phyloP scores from a whole-genome alignment of 2,329 filamentous ascomycete genomes.

The Phaeomoniella chlamydospora region DNA sequence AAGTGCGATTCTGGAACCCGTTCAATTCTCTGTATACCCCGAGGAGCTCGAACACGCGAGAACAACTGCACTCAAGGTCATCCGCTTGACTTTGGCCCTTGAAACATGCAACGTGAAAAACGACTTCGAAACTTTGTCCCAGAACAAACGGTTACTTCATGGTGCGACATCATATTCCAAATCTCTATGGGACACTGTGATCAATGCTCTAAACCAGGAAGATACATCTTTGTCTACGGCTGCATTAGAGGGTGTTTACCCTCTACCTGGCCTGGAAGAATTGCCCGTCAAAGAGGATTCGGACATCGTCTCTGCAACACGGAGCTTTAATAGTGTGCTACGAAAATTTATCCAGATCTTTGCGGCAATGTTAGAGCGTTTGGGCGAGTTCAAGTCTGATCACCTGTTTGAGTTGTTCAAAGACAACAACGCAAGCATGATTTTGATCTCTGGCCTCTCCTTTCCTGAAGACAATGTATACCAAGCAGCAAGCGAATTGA shows the following conservation, averaged over 20 bases:
- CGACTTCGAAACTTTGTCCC: slow-evolving; percentile 53
- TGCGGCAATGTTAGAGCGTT: slow-evolving; percentile 35
- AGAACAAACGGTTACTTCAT: slow-evolving; percentile 47
- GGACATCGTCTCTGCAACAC: slow-evolving; percentile 47
- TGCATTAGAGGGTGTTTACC: slow-evolving; percentile 55
- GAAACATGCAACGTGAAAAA: slow-evolving; percentile 45
- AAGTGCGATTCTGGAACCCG: slow-evolving; percentile 42
- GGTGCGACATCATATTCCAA: slow-evolving; percentile 51
- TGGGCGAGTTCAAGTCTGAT: slow-evolving; percentile 59
- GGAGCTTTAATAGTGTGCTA: slow-evolving; percentile 48
- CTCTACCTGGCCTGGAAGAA: slow-evolving; percentile 61
- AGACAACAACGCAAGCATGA: slow-evolving; percentile 52
- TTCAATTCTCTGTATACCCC: background rate
- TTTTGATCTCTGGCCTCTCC: slow-evolving; percentile 65
- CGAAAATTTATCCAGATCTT: slow-evolving; percentile 58
- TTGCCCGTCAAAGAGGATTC: slow-evolving; percentile 47
- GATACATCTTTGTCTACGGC: slow-evolving; percentile 60
- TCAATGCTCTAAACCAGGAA: slow-evolving; percentile 51
- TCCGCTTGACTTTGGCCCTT: slow-evolving; percentile 51
- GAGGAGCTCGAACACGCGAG: slow-evolving; percentile 1
- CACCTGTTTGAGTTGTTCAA: slow-evolving; percentile 58
- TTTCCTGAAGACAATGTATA: slow-evolving; percentile 68
- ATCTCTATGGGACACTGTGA: slow-evolving; percentile 64
- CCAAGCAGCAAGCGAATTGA: slow-evolving; percentile 63
- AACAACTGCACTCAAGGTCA: slow-evolving; percentile 36